phyloP scores from a whole-genome alignment of 768 basidiomycete species.

The Boletellus ananiceps region DNA sequence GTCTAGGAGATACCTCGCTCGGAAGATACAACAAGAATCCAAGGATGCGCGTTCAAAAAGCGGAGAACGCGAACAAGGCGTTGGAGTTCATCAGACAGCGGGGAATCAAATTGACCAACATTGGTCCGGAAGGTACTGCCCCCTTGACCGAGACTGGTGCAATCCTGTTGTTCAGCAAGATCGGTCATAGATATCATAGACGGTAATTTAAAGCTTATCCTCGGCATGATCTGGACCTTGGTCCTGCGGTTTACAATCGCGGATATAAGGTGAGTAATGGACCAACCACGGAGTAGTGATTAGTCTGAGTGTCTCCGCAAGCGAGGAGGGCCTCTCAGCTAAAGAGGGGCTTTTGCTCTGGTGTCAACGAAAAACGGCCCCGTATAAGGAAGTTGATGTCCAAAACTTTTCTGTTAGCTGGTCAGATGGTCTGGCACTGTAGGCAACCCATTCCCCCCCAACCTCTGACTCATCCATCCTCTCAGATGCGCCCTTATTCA shows the following conservation, averaged over 20 bases:
- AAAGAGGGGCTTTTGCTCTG: conserved; percentile 96
- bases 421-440: conserved; percentile 95
- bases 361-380: conserved; percentile 95
- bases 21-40: conserved; percentile 93
- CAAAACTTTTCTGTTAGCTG: conserved; percentile 92
- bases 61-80: conserved; percentile 97
- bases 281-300: background rate
- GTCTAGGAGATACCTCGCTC: conserved; percentile 78
- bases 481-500: conserved; percentile 94
- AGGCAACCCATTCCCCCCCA: conserved; percentile 26
- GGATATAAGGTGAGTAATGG: conserved; percentile 77
- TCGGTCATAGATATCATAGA: conserved; percentile 85
- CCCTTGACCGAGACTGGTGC: background rate
- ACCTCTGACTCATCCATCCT: conserved; percentile 5
- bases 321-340: conserved; percentile 97
- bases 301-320: conserved; percentile 31
- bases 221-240: conserved; percentile 99
- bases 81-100: conserved; percentile 91
- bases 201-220: conserved; percentile 95
- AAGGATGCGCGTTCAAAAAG: conserved; percentile 90
- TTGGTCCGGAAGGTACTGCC: conserved; percentile 83
- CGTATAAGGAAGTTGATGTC: conserved; percentile 88
- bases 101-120: conserved; percentile 95
- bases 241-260: conserved; percentile 97
- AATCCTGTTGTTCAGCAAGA: conserved; percentile 1